Base-by-base conservation (phyloP, 805 yeast genomes). In the Lipomyces japonicus region DNA sequence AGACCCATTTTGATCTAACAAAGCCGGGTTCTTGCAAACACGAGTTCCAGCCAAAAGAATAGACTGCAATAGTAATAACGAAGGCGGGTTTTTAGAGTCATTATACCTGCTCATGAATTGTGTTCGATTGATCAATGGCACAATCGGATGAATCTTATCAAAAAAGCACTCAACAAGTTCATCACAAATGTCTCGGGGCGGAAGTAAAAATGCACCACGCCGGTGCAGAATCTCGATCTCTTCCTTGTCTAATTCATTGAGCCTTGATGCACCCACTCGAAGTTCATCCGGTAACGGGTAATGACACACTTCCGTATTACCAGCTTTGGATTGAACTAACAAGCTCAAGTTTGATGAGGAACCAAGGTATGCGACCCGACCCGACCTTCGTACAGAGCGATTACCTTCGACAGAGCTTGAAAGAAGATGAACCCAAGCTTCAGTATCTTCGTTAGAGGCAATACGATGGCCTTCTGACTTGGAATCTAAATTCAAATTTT, bases 31-130 rank as follows among this genome's bases (percentile, higher is more conserved):
- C 4, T 67, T 61, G 30, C 81, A 78, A 12, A 78, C 78, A 36
- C 86, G 73, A 16, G 85, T 74, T 1, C 90, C 91, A 21, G 85
- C 82, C 42, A 84, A 71, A 35, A 84, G 68, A 10, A 86, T 80
- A 1, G 87, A 76, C 62, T 84, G 87, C n/a, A 83, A 65, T 67
- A 86, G 71, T 28, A 79, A 64, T 36, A 84, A 65, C 28, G 87
- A 79, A 5, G 86, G 86, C 28, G 78, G 79, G 59, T 79, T 76
- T 16, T 73, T 62, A 1, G 77, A 70, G 23, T 81, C 79, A 57
- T 75, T 74, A 61, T 80, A 79, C 51, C 75, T 75, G 40, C 69
- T 65, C 79, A 83, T 72, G 65, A 86, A 86, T 62, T 75, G 74
- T 0, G 78, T 70, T 46, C 82, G 72, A 67, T 84, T 79, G 41